Evolutionary conservation across 2,329 filamentous ascomycete genomes (phyloP).

Genomic region (Exophiala mesophila): DNA sequence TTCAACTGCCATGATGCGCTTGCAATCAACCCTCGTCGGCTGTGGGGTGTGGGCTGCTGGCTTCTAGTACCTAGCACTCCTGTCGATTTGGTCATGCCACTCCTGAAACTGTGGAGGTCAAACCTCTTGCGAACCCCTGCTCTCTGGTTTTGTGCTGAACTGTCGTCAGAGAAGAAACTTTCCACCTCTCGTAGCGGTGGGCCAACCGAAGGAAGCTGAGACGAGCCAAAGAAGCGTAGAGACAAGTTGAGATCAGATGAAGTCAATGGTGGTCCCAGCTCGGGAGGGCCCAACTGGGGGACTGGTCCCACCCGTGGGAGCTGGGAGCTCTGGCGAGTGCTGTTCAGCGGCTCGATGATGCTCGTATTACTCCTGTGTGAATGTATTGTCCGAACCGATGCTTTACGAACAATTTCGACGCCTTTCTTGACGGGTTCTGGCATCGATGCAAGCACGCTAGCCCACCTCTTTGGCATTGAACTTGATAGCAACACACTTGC

Average conservation of each 20-base stretch:
- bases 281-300: slow-evolving; percentile 20
- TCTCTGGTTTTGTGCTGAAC: slow-evolving; percentile 26
- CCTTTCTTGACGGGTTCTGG: slow-evolving; percentile 19
- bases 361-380: slow-evolving; percentile 24
- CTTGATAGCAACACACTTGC: slow-evolving; percentile 10
- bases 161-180: slow-evolving; percentile 38
- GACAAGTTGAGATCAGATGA: slow-evolving; percentile 25
- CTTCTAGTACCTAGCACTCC: slow-evolving; percentile 9
- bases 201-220: slow-evolving; percentile 9
- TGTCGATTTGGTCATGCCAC: slow-evolving; percentile 18
- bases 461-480: slow-evolving; percentile 20
- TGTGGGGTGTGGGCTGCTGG: slow-evolving; percentile 3
- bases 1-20: slow-evolving; percentile 15
- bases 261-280: slow-evolving; percentile 23
- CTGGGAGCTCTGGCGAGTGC: slow-evolving; percentile 17
- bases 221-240: slow-evolving; percentile 18
- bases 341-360: slow-evolving; percentile 24
- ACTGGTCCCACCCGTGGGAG: slow-evolving; percentile 15
- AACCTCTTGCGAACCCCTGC: slow-evolving; percentile 13
- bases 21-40: background rate
- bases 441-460: slow-evolving; percentile 23
- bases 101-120: slow-evolving; percentile 17
- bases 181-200: slow-evolving; percentile 27
- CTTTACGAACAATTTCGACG: slow-evolving; percentile 21
- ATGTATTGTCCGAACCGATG: slow-evolving; percentile 18